Evolutionary conservation across 1,284 basidiomycete species (phyloP).

Genomic region (Ceratobasidium sp.): DNA sequence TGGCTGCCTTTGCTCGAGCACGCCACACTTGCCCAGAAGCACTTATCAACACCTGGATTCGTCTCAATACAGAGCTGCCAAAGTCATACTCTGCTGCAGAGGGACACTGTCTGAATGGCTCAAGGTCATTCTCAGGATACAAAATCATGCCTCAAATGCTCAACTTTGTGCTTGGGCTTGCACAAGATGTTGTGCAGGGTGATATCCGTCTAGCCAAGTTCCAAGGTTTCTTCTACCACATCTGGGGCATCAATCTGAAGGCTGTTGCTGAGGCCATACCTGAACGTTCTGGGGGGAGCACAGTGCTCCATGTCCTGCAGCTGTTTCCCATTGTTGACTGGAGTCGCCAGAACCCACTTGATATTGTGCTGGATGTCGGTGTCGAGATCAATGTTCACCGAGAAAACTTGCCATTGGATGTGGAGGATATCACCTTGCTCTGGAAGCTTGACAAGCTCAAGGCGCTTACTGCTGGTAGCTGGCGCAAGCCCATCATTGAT

Average conservation of each 20-base stretch:
- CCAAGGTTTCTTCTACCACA: neutral
- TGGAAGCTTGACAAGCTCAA: conserved; percentile 1
- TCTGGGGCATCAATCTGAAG: neutral
- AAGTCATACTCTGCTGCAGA: conserved; percentile 7
- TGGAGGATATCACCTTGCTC: neutral
- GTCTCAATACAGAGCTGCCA: neutral
- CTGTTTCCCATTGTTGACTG: conserved; percentile 7
- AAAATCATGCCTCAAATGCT: neutral
- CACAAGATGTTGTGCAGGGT: neutral
- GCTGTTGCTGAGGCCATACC: neutral
- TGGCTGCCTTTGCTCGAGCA: neutral
- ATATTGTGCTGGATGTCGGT: conserved; percentile 14
- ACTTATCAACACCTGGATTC: neutral
- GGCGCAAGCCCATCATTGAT: neutral
- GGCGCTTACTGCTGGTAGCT: neutral
- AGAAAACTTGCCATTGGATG: neutral
- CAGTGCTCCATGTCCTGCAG: neutral
- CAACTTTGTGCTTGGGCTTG: neutral
- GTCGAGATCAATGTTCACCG: neutral
- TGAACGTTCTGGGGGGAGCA: neutral
- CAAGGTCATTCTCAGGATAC: neutral
- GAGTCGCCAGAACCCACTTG: conserved; percentile 4
- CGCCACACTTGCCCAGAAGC: too few species aligned
- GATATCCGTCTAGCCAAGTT: neutral
- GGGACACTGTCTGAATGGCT: neutral